Evolutionary conservation across 345 rosid genomes (phyloP).

Genomic region (Trapa incisa): DNA sequence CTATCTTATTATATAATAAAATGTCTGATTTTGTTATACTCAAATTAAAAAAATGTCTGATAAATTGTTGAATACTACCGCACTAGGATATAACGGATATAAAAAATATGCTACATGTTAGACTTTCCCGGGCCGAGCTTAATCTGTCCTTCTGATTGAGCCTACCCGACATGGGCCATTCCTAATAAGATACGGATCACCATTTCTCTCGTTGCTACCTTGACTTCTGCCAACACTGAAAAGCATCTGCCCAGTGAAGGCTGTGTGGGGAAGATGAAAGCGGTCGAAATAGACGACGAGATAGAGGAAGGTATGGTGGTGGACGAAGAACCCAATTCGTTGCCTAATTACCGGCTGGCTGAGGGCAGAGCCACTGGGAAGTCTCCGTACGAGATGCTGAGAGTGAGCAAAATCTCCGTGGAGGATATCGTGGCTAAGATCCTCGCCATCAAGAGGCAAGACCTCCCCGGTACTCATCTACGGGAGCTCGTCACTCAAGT

Average conservation of each 20-base stretch:
- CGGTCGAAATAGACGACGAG: constrained; percentile 67
- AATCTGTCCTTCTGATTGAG: too few species aligned
- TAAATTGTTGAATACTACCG: too few species aligned
- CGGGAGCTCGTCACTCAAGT: constrained; percentile 67
- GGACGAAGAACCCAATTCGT: constrained; percentile 20
- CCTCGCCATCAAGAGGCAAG: constrained; percentile 47
- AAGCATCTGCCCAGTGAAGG: background rate
- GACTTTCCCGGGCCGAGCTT: too few species aligned
- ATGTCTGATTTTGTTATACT: too few species aligned
- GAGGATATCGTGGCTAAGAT: constrained; percentile 58
- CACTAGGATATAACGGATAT: too few species aligned
- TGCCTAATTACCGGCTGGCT: constrained; percentile 11
- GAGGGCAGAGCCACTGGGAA: constrained; percentile 21
- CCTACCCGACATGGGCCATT: too few species aligned
- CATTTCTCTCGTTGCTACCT: too few species aligned
- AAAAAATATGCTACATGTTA: too few species aligned
- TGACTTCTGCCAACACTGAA: background rate
- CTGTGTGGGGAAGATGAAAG: background rate
- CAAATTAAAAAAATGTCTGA: too few species aligned
- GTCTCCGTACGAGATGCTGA: constrained; percentile 50
- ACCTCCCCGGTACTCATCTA: constrained; percentile 46
- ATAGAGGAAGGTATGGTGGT: constrained; percentile 61
- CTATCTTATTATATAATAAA: too few species aligned
- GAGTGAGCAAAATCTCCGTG: constrained; percentile 59
- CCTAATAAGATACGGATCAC: too few species aligned